Evolutionary conservation across 345 rosid species (phyloP), one percentile per base, ranked within the genome.

Genomic region (Pugionium dolabratum): DNA sequence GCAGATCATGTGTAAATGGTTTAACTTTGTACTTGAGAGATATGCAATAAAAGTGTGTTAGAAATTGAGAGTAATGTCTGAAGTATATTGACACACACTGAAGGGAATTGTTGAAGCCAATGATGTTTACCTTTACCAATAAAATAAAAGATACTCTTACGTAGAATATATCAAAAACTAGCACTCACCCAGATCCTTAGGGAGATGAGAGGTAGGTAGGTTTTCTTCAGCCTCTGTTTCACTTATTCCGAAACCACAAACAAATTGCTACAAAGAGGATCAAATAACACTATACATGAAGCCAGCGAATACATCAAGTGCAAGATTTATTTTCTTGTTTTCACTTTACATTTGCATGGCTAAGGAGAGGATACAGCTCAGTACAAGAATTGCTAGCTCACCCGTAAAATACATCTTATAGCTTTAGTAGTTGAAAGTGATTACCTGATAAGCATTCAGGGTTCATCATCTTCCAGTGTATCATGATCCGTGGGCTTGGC

Each of bases 401-500:
- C 30, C 31, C 4, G 35, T 59, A 69, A 69, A 41, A 56, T 27
- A 42, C 29, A 66, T 44, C 25, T 37, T 18, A 18, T 18, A 18
- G 18, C 18, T 18, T 0, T 18, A 18, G 18, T 18, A 18, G 18
- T 18, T 18, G 18, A 18, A 18, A 18, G 18, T 18, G 61, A 53
- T 7, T 36, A 6, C 57, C 45, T 32, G 6, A 36, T 49, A 43
- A 44, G 18, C 28, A 49, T 59, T 59, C 60, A 62, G 62, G 10
- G 49, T 37, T 55, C 58, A 2, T 33, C 53, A 56, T 64, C 18
- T 18, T 56, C 52, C 59, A n/a, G 11, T 49, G 39, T 41, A 48
- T 64, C 71, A 57, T 42, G 71, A 6, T 44, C 31, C 6, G 69
- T 11, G 18, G 86, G 70, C 51, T 52, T 55, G 6, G 79, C 49